phyloP scores from a whole-genome alignment of 163 green algal species.

The Volvox carteri region DNA sequence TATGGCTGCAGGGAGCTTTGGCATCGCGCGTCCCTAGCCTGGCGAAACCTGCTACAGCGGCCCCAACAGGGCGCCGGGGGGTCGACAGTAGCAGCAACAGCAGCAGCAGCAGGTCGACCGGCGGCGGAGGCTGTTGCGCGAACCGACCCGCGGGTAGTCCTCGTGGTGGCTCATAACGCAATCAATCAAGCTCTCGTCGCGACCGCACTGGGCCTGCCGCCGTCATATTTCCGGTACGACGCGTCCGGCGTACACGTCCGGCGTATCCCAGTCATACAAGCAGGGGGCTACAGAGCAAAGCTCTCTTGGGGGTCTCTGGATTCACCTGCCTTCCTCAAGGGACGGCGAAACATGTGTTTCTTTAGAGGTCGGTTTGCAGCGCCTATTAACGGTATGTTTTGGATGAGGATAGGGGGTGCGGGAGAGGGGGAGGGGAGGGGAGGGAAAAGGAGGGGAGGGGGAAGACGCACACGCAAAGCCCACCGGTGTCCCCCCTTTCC shows the following conservation, averaged over 20 bases:
- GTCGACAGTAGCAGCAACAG: background rate
- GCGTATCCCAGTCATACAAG: no score
- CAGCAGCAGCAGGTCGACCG: background rate
- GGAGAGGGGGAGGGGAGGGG: background rate
- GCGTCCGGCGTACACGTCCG: background rate
- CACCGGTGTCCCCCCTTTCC: background rate
- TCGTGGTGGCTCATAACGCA: conserved; percentile 98
- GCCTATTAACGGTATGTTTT: no score
- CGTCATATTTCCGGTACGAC: conserved; percentile 80
- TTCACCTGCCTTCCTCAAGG: no score
- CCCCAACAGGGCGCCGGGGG: no score
- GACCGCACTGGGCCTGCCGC: conserved; percentile 86
- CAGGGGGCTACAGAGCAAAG: no score
- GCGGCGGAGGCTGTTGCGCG: background rate
- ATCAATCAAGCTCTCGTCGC: conserved; percentile 96
- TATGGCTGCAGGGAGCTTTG: conserved; percentile 88
- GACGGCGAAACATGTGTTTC: no score
- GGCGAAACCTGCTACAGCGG: conserved; percentile 81
- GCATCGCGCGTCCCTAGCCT: conserved; percentile 90
- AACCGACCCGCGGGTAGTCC: conserved; percentile 35
- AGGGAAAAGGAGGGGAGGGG: background rate
- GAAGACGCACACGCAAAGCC: background rate
- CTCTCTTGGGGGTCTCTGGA: no score
- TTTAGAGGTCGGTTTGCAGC: no score
- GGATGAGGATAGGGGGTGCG: background rate